Evolutionary conservation across 495 filamentous ascomycete genomes (phyloP), one percentile per base, ranked within the genome.

Genomic region (Aspergillus nanangensis): DNA sequence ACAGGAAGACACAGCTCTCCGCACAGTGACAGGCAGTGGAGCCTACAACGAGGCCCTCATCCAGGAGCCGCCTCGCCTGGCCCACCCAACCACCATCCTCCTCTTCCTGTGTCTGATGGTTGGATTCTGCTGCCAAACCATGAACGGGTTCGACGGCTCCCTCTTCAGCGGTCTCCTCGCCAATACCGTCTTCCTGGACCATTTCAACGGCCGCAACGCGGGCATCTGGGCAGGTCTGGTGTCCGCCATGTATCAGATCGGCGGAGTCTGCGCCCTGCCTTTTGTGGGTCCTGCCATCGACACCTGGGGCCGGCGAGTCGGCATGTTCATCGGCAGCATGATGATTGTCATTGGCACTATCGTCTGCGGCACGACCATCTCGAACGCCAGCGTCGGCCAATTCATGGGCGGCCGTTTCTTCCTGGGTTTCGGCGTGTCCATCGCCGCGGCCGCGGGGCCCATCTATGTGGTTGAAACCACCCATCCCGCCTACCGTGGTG

Each of bases 401-500:
- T 85, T 88, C 53, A 79, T 86, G 54, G 83, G 71, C 21, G 84
- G 85, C 14, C 79, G 86, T 5, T 88, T 89, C 62, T 58, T 88
- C 15, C 77, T 90, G 13, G 81, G 21, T 19, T 86, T 87, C 51
- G 84, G 85, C 9, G 80, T 84, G 21, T 76, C 76, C 18, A 79
- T 87, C 21, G 71, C 75, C 31, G 72, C 80, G 29, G 73, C 84
- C 14, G 85, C 84, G 13, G 85, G 80, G 0, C 85, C 84, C 3
- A 76, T 79, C 19, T 88, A 88, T 51, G 81, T 86, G 15, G 78
- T 81, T 8, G 85, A 88, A 60, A 82, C 85, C 55, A 75, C 76
- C 13, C 85, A 87, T 50, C 84, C 85, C 1, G 76, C 76, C 4
- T 83, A 78, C 56, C 75, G 85, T 44, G 82, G 79, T 8, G 75